Evolutionary conservation across 176 grass and related monocot species (phyloP), one percentile per base, ranked within the genome.

Genomic region (Alloteropsis semialata): DNA sequence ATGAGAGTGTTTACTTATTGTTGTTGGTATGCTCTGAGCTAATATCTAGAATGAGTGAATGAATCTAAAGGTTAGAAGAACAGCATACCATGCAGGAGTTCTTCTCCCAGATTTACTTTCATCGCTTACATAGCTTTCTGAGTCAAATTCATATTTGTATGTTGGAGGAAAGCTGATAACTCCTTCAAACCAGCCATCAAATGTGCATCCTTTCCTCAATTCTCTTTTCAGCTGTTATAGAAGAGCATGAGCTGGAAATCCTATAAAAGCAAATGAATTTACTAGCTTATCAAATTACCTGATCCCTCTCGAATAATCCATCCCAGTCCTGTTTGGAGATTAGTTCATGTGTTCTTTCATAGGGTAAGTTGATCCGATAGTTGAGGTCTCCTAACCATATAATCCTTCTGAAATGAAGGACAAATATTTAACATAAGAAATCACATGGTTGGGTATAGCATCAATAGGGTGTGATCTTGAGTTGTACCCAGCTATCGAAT

Each of bases 331-430:
- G 80, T 59, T 28, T 85, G 41, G 84, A 89, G 64, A 98, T 83
- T 48, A 98, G 92, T 84, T 98, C 84, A 60, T 88, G 92, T 38
- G 92, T n/a, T 79, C 67, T 93, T 77, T 93, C 96, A 81, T 90
- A 89, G 45, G 92, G 36, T 82, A 98, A 77, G 38, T 98, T 88
- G 75, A 98, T 88, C 68, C 92, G 84, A 32, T 98, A 98, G 82
- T 98, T 98, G 66, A 98, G 87, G 93, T 93, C 96, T 44, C 96
- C 96, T 38, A 98, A 85, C 92, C 91, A 98, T 75, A 98, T 82
- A 80, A 98, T 95, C 82, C 87, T 88, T 84, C 96, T 95, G 92
- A 88, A 93, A 97, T 85, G 21, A 75, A 62, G 21, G 25, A 63
- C 22, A 69, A 64, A 48, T 3, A 13, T 50, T 16, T 13, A 38